Evolutionary conservation across 2,329 filamentous ascomycete species (phyloP).

Genomic region (Pyrenochaeta sp.): DNA sequence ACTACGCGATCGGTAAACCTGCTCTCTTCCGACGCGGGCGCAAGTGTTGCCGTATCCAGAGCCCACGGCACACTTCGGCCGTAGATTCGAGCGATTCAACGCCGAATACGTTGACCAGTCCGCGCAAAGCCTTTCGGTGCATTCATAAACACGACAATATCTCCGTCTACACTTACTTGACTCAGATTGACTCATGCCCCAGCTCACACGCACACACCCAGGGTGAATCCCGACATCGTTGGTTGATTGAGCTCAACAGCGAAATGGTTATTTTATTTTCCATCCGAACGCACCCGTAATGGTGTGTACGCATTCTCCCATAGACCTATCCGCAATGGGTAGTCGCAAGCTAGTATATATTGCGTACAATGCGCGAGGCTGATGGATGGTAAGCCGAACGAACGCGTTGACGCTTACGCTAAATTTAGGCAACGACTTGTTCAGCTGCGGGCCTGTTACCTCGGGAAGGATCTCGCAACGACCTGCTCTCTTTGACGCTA

Average conservation of each 20-base stretch:
- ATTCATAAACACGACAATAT: not conserved
- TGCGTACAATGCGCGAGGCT: not conserved
- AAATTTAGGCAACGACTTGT: slow-evolving; percentile 1
- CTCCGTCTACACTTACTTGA: not conserved
- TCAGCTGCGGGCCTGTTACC: not conserved
- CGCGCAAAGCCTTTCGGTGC: not conserved
- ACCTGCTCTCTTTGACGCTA: slow-evolving; percentile 2
- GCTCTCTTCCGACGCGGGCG: not conserved
- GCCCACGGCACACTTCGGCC: slow-evolving; percentile 7
- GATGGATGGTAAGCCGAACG: not conserved
- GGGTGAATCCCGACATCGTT: not conserved
- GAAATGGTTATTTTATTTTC: not conserved
- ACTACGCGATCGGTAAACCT: not conserved
- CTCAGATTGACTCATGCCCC: not conserved
- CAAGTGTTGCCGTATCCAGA: not conserved
- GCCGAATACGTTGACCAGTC: not conserved
- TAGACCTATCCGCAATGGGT: not conserved
- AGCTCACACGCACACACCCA: not conserved
- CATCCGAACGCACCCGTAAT: not conserved
- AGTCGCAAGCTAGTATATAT: not conserved
- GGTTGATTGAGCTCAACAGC: not conserved
- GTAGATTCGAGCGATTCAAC: not conserved
- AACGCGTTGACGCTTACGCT: not conserved
- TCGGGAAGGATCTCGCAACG: not conserved
- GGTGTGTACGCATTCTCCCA: not conserved